Evolutionary conservation across 1,284 basidiomycete species (phyloP).

Genomic region (Neolentinus lepideus): DNA sequence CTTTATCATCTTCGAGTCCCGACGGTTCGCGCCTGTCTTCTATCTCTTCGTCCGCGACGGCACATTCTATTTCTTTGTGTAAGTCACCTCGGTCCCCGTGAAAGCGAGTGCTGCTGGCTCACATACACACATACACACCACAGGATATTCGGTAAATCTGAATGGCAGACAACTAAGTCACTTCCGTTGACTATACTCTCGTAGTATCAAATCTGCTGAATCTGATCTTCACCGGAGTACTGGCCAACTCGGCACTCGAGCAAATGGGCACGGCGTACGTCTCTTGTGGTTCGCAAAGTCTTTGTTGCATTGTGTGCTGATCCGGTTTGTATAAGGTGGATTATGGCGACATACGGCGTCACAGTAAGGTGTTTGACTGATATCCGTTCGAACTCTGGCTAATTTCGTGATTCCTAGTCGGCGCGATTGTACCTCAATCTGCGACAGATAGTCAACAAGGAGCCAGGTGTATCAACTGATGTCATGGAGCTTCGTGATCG

Average conservation of each 20-base stretch:
- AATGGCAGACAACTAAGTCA: not conserved
- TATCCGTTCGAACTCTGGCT: not conserved
- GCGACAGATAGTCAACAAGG: not conserved
- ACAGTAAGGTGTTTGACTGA: not conserved
- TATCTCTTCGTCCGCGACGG: not conserved
- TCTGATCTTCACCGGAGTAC: not conserved
- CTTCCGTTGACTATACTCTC: not conserved
- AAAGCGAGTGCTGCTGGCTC: not conserved
- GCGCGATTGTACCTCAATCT: not conserved
- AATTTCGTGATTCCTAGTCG: not conserved
- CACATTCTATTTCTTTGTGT: not conserved
- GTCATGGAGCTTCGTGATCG: not conserved
- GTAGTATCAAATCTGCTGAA: not conserved
- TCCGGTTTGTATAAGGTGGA: not conserved
- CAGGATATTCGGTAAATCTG: not conserved
- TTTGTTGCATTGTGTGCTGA: not conserved
- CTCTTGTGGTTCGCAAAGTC: not conserved
- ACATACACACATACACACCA: not conserved
- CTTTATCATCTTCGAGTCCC: not conserved
- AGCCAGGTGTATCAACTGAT: not conserved
- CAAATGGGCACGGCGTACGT: not conserved
- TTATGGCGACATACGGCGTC: not conserved
- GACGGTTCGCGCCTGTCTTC: not conserved
- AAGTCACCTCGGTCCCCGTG: too few relatives aligned
- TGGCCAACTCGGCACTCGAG: not conserved